Evolutionary conservation across 805 yeast species (phyloP), one percentile per base, ranked within the genome.

Genomic region (Metschnikowia dekortorum): DNA sequence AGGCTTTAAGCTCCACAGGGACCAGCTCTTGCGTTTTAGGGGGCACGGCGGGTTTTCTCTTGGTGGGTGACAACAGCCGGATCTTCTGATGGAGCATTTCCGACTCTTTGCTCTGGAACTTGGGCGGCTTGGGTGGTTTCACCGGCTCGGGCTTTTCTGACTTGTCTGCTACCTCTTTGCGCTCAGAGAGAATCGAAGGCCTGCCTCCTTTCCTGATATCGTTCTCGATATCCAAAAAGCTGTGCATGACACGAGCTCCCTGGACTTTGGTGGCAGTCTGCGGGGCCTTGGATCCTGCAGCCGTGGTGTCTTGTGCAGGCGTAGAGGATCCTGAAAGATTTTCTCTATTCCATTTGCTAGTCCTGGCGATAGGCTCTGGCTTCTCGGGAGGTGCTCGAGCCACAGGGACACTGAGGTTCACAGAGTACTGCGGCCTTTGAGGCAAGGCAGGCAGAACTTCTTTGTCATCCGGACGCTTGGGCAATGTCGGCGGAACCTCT

Each of bases 81-180:
- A 44, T 52, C 18, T 49, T 49, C 18, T 42, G 40, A 29, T 33
- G 29, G 6, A 53, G 51, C n/a, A 51, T 33, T 32, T 46, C 55
- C 6, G 53, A 36, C 18, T 53, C 46, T 18, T 52, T 32, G 22
- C 7, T 35, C 28, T 51, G 52, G 39, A 51, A 48, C 13, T 28
- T 44, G 26, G 34, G 39, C 3, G 58, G 52, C 44, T 56, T 59
- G 11, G 46, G 35, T 16, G 61, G 60, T n/a, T 30, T 36, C 10
- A 33, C 33, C 6, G 30, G 46, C 40, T 28, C 46, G 2, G 22
- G 6, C 8, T 14, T 34, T 8, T 28, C 39, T 8, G 35, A 18
- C 38, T 37, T 37, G 28, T 5, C 14, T 3, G n/a, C n/a, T 37
- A 10, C 30, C 8, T 8, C 28, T 26, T 39, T 39, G 10, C 31